Base-by-base conservation (phyloP, 139 green algal genomes). In the Chlamydomonas sp. region DNA sequence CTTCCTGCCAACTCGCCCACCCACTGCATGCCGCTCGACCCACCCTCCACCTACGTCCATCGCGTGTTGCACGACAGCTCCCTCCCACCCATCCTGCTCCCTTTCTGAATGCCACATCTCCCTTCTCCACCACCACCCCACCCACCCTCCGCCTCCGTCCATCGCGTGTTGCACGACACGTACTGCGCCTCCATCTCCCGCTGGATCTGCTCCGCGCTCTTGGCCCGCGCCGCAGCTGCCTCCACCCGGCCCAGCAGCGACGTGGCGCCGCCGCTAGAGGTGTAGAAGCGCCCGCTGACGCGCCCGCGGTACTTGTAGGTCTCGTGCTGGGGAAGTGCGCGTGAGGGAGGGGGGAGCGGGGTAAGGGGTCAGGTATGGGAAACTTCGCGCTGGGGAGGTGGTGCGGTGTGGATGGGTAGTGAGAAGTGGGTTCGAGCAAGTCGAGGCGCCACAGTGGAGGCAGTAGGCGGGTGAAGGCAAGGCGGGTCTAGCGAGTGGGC, bases 11-110 rank as follows among this genome's bases (percentile, higher is more conserved):
- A 10, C 9, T 71, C 9, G 12, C 14, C 17, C 72, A 57, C 4
- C 3, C 2, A 16, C 1, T 1, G 60, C n/a, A 20, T 63, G 59
- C 71, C 9, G 10, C 49, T 3, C 16, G 0, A 2, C 91, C 10
- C 87, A 94, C 92, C 93, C 74, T 93, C 89, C 2, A 79, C 84
- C 68, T 93, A 68, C 59, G 86, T 93, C 93, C 93, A 96, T 9
- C 89, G 85, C 78, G 89, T 90, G 91, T 93, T 95, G 75, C 93
- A 96, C 1, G 69, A 73, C 0, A 90, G 91, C 76, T 86, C 89
- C 68, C 86, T 67, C 5, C 81, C 87, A 82, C 91, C 83, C 63
- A 57, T n/a, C 62, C n/a, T 49, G 14, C 63, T 16, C 3, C 68
- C 31, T 8, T 69, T 59, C 20, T 17, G 4, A 80, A 31, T 59